Base-by-base conservation (phyloP, 2,329 filamentous ascomycete species). In the Fusarium sublunatum region DNA sequence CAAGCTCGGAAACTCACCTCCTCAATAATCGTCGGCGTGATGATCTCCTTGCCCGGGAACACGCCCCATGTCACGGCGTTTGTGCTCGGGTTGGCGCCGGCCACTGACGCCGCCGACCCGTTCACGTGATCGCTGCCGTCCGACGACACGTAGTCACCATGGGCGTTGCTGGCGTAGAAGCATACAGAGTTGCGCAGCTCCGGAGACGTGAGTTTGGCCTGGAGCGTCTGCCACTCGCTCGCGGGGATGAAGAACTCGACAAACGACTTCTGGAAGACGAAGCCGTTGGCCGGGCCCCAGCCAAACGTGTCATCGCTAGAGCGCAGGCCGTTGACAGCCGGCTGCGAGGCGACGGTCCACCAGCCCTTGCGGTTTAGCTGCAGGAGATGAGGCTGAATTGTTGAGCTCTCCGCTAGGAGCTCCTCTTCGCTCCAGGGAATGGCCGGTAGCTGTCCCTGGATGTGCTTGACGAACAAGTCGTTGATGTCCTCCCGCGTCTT, bases 11-110 rank as follows among this genome's bases (percentile, higher is more conserved):
- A 98, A 74, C 91, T 95, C 47, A 97, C 92, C 68, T 93, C 91
- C 75, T 98, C 94, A 71, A 98, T 96, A 72, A 98, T 98, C 2
- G 94, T 98, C 4, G 94, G 94, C 22, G 93, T 96, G 55, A 96
- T 86, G 73, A 98, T 98, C 77, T 98, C 94, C 78, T 97, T 97
- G 38, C 92, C 92, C 0, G 91, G 90, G 78, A 98, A 98, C 1
- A 93, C 92, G 47, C 94, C 94, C 94, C 94, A 98, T 0, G 95
- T 99, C 2, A 99, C 95, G 0, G 94, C 93, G 72, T 98, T 97
- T 28, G 96, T 94, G 70, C 86, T 88, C 46, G 26, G 78, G 77
- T 75, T 76, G 35, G 67, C 73, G 10, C 69, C 67, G 36, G 43
- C 35, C 77, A 74, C 76, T 35, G 67, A 74, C 15, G 70, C 69